phyloP scores from a whole-genome alignment of 768 basidiomycete species.

The Mrakia gelida region DNA sequence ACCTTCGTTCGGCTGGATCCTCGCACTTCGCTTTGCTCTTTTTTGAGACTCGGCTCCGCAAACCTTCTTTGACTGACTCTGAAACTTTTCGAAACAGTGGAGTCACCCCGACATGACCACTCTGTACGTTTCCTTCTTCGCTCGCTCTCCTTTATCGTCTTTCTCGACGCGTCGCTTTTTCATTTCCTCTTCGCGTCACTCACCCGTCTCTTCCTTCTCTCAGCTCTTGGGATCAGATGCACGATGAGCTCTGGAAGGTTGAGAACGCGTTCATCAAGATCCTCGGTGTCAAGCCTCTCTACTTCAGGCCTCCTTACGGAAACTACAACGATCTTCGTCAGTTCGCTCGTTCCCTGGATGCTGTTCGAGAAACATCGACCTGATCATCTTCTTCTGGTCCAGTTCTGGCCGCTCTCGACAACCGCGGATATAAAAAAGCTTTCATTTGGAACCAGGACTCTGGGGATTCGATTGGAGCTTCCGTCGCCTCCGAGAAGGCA shows the following conservation, averaged over 20 bases:
- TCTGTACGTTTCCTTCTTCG: slow-evolving; percentile 21
- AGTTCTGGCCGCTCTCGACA: slow-evolving; percentile 38
- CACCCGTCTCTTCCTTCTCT: slow-evolving; percentile 34
- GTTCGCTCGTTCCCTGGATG: too few relatives aligned
- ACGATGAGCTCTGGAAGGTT: slow-evolving; percentile 38
- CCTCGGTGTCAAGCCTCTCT: slow-evolving; percentile 34
- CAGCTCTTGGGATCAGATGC: neutral
- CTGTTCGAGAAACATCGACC: too few relatives aligned
- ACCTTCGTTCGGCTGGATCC: too few relatives aligned
- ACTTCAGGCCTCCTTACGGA: slow-evolving; percentile 45
- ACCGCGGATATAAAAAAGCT: slow-evolving; percentile 43
- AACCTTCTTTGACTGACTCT: too few relatives aligned
- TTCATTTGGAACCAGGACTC: slow-evolving; percentile 44
- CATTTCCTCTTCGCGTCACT: slow-evolving; percentile 25
- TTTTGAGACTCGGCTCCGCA: too few relatives aligned
- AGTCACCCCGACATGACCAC: neutral
- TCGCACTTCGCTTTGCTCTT: too few relatives aligned
- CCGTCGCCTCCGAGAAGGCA: slow-evolving; percentile 34
- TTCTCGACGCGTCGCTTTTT: neutral
- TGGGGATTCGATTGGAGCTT: slow-evolving; percentile 28
- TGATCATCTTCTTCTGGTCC: too few relatives aligned
- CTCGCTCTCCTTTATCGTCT: slow-evolving; percentile 14
- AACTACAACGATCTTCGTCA: slow-evolving; percentile 36
- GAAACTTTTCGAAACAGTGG: neutral
- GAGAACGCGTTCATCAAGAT: slow-evolving; percentile 43